Percentiles rank a stretch among this genome's conserved stretches.
phyloP scores from a whole-genome alignment of 1,284 basidiomycete species.

The Austroboletus niveus region DNA sequence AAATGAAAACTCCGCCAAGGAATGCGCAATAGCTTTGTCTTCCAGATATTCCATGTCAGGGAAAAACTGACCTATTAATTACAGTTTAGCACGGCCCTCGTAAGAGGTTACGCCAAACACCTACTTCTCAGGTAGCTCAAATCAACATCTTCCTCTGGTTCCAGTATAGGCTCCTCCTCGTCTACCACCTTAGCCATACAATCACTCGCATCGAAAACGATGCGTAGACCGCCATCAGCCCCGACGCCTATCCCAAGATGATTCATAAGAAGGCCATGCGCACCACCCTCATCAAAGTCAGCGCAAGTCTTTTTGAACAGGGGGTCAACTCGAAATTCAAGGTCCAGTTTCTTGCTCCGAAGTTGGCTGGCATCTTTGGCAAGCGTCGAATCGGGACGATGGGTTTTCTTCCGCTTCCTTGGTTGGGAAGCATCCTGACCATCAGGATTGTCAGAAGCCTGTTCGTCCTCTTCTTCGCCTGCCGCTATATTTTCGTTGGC shows the following conservation, averaged over 20 bases:
- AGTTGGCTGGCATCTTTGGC: conserved; percentile 83
- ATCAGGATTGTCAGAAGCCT: conserved; percentile 61
- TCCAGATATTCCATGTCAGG: conserved; percentile 64
- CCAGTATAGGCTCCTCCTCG: conserved; percentile 64
- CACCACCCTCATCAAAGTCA: conserved; percentile 98
- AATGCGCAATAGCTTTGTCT: conserved; percentile 74
- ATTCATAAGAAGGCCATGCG: conserved; percentile 92
- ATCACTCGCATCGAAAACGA: conserved; percentile 97
- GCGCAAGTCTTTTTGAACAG: conserved; percentile 97
- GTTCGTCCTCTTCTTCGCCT: conserved; percentile 62
- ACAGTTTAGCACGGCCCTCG: conserved; percentile 6
- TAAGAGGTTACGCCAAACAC: conserved; percentile 26
- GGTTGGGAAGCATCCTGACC: conserved; percentile 50
- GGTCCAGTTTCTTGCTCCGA: conserved; percentile 88
- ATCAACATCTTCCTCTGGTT: conserved; percentile 67
- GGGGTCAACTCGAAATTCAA: conserved; percentile 96
- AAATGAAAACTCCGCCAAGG: conserved; percentile 81
- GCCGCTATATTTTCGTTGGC: conserved; percentile 63
- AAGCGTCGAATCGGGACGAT: conserved; percentile 76
- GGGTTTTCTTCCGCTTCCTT: conserved; percentile 62
- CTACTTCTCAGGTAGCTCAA: conserved; percentile 66
- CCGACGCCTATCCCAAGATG: conserved; percentile 77
- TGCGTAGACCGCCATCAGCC: conserved; percentile 79
- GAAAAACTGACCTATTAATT: conserved; percentile 57
- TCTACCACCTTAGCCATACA: conserved; percentile 78